These are phyloP conservation scores for Rosellinia necatrix DNA, from an alignment of 2,329 filamentous ascomycete species.

Conservation along the genomic window DNA sequence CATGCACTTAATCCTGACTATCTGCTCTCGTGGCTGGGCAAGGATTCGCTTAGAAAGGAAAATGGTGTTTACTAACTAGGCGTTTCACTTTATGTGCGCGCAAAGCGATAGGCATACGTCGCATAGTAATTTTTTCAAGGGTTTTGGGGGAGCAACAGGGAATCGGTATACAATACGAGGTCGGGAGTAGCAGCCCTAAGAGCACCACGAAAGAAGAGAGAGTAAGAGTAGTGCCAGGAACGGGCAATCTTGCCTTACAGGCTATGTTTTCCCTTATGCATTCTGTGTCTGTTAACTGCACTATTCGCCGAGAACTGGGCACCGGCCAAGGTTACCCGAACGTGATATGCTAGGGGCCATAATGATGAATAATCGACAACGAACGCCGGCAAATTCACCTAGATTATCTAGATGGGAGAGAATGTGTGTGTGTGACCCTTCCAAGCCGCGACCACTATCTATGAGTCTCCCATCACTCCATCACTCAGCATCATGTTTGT, in stretches of 20 bases:
- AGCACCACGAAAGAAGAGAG: constrained; percentile 5
- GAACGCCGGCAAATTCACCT: constrained; percentile 35
- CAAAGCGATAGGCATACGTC: too few species aligned
- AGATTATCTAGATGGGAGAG: constrained; percentile 34
- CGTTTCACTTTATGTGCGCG: too few species aligned
- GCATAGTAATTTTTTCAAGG: background rate
- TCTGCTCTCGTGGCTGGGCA: too few species aligned
- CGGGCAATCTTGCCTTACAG: constrained; percentile 1
- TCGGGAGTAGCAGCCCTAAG: constrained; percentile 13
- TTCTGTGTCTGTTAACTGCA: constrained; percentile 30
- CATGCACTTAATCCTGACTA: too few species aligned
- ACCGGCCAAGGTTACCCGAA: constrained; percentile 24
- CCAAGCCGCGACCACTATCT: constrained; percentile 30
- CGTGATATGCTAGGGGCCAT: constrained; percentile 31
- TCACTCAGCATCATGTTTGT: background rate
- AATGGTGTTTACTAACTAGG: too few species aligned
- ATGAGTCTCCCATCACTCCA: constrained; percentile 11
- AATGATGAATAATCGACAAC: constrained; percentile 34
- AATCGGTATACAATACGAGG: constrained; percentile 28
- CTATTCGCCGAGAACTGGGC: constrained; percentile 29
- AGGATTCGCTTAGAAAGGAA: too few species aligned
- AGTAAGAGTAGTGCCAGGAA: background rate
- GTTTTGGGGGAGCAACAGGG: background rate
- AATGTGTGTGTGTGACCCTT: constrained; percentile 28
- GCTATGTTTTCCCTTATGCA: constrained; percentile 25